Base-by-base conservation (phyloP, 352 stramenopile genomes). In the Pythium folliculosum region DNA sequence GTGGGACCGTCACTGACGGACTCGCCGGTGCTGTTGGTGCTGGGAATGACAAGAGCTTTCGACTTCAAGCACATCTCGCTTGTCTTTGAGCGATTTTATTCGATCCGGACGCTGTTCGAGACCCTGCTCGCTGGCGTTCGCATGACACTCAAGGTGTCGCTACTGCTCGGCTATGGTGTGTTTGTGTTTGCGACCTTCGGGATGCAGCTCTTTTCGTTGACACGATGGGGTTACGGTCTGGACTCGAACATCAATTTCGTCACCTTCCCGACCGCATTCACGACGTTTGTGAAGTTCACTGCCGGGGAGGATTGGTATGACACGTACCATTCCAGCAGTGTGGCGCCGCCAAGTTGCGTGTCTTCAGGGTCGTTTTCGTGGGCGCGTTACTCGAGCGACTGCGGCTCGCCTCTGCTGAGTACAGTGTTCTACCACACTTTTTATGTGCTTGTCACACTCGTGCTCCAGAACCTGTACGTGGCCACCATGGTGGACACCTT, bases 221-320 rank as follows among this genome's bases (percentile, higher is more conserved):
- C 87, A 3, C 84, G 85, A 27, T 95, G 87, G 87, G 75, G 73
- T n/a, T 81, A 84, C 30, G 87, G 87, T 0, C 71, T 95, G 10
- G 84, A 94, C 52, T 68, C 77, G 1, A 92, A 89, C 45, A 63
- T 89, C 43, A 92, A 92, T 61, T 88, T 82, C 49, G 70, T 80
- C n/a, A 95, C 87, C 3, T 95, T 95, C 53, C 87, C 85, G 1
- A 82, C 67, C 17, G 87, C 87, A 0, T 92, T 90, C 52, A 70
- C 83, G 4, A 68, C 84, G 6, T 92, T 94, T 65, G 84, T 93
- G 32, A 93, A 93, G 55, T 93, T 94, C 69, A 85, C 85, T 5
- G 84, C 84, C 0, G 87, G 87, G 9, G 87, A 95, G 73, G 85
- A 94, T 55, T 95, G 87, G 87, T 95, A 87, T 53, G 84, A 90